Base-by-base conservation (phyloP, 2,329 filamentous ascomycete genomes). In the Chaetomiaceae sp. region DNA sequence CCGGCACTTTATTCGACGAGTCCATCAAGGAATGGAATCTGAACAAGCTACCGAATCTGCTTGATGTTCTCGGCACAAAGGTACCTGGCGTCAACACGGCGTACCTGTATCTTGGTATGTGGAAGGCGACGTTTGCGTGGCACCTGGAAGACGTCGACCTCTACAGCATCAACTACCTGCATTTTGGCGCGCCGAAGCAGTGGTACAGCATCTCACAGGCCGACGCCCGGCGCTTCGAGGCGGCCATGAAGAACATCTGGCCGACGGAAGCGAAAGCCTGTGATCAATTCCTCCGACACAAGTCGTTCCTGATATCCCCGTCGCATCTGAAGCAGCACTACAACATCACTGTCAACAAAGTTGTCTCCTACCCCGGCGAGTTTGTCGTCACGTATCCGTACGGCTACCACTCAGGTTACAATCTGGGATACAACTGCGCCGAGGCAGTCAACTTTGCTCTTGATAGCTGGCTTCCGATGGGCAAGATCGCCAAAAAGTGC, bases 181-280 rank as follows among this genome's bases (percentile, higher is more conserved):
- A 98, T 62, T 98, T 98, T 64, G 93, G 93, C 45, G 93, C 93
- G 1, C 93, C 93, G 0, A 98, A 98, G 68, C 93, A 98, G 65
- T 98, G 93, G 93, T 98, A 98, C 69, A 96, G 90, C 66, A 97
- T 98, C 55, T 95, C 91, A 1, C 94, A 97, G 65, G 86, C 87
- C 55, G 93, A 98, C 63, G 89, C 91, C 12, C 81, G 89, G 41
- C 84, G 86, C 14, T 98, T 98, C 58, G 93, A 98, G 66, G 81
- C 83, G 30, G 91, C 88, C 34, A 98, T 98, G 93, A 91, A 86
- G 68, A 89, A 76, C 61, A 87, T 95, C 48, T 98, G 91, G 90
- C 88, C 90, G 0, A 84, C 84, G 6, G 93, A 98, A 60, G 88
- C 90, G 17, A 98, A 98, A 68, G 87, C 88, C 33, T 98, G 93